Conservation (phyloP, 2,329 filamentous ascomycete species). For the Dryadomyces sulphureus region DNA sequence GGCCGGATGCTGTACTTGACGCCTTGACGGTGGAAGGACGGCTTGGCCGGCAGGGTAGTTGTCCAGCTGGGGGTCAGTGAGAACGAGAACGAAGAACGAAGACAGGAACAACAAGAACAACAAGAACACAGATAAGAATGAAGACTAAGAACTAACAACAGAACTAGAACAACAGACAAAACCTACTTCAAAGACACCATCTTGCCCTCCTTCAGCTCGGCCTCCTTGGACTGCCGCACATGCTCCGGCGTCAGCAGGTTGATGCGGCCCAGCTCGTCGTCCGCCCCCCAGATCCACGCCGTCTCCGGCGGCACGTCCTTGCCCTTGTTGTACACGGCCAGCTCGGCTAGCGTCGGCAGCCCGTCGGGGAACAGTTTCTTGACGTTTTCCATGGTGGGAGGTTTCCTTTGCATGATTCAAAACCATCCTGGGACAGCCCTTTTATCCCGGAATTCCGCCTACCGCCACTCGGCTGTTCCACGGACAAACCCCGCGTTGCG, state of each 20-base stretch:
- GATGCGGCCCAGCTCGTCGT: constrained; percentile 25
- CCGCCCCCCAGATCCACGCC: constrained; percentile 6
- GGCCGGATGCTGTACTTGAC: constrained; percentile 4
- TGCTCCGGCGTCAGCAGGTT: constrained; percentile 33
- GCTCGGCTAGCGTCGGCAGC: constrained; percentile 4
- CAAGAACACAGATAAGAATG: neutral
- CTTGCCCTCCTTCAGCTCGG: constrained; percentile 13
- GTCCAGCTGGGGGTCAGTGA: neutral
- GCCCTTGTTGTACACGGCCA: constrained; percentile 2
- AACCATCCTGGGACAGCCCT: neutral
- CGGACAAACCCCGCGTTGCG: too few relatives aligned
- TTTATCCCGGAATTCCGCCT: neutral
- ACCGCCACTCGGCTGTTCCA: too few relatives aligned
- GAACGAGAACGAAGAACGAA: too few relatives aligned
- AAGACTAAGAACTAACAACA: neutral
- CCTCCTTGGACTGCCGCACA: constrained; percentile 26
- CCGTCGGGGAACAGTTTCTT: constrained; percentile 4
- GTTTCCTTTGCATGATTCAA: neutral
- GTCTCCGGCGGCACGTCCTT: constrained; percentile 6
- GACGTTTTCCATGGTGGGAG: constrained; percentile 5
- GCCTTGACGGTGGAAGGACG: constrained; percentile 1
- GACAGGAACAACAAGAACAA: too few relatives aligned
- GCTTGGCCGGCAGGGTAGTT: constrained; percentile 12
- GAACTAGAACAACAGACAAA: neutral
- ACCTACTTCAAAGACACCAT: neutral